A percentile compares a stretch with the other conserved stretches of the same genome.
Evolutionary conservation across 352 stramenopile species (phyloP).

Genomic region (Phytopythium litorale): DNA sequence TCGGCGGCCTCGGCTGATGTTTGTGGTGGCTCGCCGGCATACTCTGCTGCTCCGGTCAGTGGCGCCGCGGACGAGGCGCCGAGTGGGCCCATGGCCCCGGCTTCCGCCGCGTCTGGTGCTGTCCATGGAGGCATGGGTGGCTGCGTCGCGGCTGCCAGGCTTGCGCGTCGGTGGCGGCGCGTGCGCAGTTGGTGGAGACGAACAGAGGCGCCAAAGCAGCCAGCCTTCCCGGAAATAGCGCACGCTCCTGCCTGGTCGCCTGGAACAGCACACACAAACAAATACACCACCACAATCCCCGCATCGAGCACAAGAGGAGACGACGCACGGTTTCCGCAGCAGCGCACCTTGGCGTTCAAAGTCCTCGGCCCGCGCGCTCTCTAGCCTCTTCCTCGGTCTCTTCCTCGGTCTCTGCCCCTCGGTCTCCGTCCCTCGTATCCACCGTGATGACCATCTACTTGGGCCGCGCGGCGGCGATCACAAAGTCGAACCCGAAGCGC

Average conservation of each 20-base stretch:
- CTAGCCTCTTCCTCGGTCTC: background rate
- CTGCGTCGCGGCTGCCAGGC: too few species aligned
- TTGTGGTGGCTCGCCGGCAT: background rate
- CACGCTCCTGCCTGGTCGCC: background rate
- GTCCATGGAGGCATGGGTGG: background rate
- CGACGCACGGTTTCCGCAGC: background rate
- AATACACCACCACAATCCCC: background rate
- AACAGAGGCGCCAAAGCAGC: background rate
- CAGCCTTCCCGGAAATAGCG: background rate
- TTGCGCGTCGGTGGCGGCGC: background rate
- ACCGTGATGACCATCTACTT: background rate
- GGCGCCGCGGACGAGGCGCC: background rate
- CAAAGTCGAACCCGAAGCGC: slow-evolving; percentile 89
- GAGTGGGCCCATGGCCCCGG: background rate
- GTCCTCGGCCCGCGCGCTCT: background rate
- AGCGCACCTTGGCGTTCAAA: background rate
- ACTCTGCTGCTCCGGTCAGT: background rate
- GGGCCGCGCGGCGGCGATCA: slow-evolving; percentile 53
- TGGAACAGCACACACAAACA: background rate
- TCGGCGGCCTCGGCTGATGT: background rate
- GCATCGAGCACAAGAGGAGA: background rate
- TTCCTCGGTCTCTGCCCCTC: background rate
- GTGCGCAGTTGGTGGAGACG: background rate
- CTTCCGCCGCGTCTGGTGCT: background rate
- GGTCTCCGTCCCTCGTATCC: background rate